These are phyloP conservation scores for Botrytis medusae DNA, from an alignment of 2,329 filamentous ascomycete genomes.

Conservation along the genomic window DNA sequence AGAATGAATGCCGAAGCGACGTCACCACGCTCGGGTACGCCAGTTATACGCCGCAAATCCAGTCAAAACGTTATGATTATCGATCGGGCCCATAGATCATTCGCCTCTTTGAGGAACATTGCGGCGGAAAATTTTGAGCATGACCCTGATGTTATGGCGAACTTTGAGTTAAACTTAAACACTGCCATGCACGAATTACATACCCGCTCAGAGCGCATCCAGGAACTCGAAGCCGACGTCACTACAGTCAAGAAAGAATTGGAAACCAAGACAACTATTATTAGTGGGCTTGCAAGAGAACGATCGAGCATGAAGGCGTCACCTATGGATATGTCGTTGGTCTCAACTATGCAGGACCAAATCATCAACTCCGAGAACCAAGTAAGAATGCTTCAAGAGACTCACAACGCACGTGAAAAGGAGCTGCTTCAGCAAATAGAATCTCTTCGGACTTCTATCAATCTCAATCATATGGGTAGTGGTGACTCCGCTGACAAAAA, in stretches of 20 bases:
- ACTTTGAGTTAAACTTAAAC: slow-evolving; percentile 88
- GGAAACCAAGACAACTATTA: slow-evolving; percentile 95
- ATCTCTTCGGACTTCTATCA: slow-evolving; percentile 51
- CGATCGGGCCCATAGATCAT: slow-evolving; percentile 88
- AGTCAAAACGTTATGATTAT: slow-evolving; percentile 85
- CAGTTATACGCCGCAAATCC: slow-evolving; percentile 89
- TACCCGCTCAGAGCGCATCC: slow-evolving; percentile 80
- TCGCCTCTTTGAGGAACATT: slow-evolving; percentile 85
- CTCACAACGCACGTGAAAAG: slow-evolving; percentile 71
- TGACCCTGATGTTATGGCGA: slow-evolving; percentile 82
- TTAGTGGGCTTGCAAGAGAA: slow-evolving; percentile 89
- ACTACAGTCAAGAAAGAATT: slow-evolving; percentile 87
- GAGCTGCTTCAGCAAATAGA: slow-evolving; percentile 73
- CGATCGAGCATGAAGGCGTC: slow-evolving; percentile 82
- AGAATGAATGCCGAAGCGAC: slow-evolving; percentile 52
- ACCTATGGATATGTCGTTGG: slow-evolving; percentile 87
- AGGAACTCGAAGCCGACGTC: slow-evolving; percentile 84
- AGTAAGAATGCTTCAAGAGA: slow-evolving; percentile 70
- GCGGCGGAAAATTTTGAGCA: slow-evolving; percentile 81
- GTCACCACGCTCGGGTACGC: slow-evolving; percentile 63
- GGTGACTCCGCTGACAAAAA: slow-evolving; percentile 22
- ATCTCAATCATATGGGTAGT: slow-evolving; percentile 27
- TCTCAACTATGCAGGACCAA: slow-evolving; percentile 83
- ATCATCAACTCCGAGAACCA: slow-evolving; percentile 83
- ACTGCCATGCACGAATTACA: slow-evolving; percentile 91